These are phyloP conservation scores for Haematococcus sp. DNA, from an alignment of 139 green algal genomes.

Conservation along the genomic window DNA sequence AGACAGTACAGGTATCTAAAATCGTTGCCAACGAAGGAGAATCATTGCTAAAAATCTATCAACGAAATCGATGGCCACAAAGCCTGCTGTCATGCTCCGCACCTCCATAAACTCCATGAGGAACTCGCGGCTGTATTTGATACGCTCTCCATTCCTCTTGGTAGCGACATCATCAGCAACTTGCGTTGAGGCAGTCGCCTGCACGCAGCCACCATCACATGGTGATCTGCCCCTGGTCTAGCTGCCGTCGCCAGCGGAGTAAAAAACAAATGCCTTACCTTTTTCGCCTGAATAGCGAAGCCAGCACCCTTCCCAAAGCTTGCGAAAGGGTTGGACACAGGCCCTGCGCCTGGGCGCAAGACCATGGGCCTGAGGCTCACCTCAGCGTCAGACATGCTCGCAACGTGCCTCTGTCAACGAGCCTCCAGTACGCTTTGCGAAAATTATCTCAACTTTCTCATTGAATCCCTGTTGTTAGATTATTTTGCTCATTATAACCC, in stretches of 20 bases:
- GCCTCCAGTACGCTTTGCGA: not conserved
- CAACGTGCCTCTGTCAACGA: not conserved
- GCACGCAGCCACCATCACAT: not conserved
- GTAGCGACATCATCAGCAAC: conserved; percentile 32
- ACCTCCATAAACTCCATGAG: conserved; percentile 76
- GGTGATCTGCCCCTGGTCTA: not conserved
- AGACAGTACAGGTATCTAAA: too few species aligned
- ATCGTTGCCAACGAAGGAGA: too few species aligned
- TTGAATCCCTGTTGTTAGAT: too few species aligned
- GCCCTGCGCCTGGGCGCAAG: conserved; percentile 53
- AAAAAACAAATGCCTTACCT: conserved; percentile 33
- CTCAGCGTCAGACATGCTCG: conserved; percentile 16
- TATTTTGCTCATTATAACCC: too few species aligned
- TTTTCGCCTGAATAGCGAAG: conserved; percentile 47
- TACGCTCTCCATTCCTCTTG: conserved; percentile 58
- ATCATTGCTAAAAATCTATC: too few species aligned
- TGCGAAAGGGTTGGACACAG: conserved; percentile 70
- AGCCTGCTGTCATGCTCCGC: not conserved
- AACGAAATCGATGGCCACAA: too few species aligned
- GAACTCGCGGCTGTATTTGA: conserved; percentile 70
- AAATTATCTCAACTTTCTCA: not conserved
- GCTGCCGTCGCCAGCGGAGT: not conserved
- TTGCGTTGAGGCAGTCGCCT: not conserved
- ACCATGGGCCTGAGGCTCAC: conserved; percentile 50
- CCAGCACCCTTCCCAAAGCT: conserved; percentile 72